Conservation (phyloP, 352 stramenopile genomes). For the Phytopythium cucurbitacearum region DNA sequence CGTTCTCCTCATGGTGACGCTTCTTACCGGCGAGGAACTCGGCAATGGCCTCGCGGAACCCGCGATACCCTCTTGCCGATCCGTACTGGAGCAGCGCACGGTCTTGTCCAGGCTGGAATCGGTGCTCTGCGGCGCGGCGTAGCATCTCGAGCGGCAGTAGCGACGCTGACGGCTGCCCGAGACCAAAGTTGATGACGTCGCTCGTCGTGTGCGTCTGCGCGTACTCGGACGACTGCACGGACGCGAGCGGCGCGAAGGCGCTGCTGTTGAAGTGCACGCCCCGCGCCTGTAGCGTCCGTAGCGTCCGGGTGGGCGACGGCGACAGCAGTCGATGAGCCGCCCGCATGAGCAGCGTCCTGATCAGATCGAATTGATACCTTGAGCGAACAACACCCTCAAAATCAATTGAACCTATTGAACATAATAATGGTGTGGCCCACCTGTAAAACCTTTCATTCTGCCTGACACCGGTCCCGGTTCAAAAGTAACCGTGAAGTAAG, state of each 20-base stretch:
- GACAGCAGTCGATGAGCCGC: background rate
- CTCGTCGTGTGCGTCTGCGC: slow-evolving; percentile 59
- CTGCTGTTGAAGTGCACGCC: slow-evolving; percentile 4
- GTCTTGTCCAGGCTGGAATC: slow-evolving; percentile 54
- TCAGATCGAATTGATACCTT: too few species aligned
- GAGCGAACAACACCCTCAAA: too few species aligned
- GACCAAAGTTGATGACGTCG: slow-evolving; percentile 76
- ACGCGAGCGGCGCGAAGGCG: slow-evolving; percentile 10
- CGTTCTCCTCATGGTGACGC: background rate
- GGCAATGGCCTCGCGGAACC: slow-evolving; percentile 65
- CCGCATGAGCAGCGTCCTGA: too few species aligned
- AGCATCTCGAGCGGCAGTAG: slow-evolving; percentile 73
- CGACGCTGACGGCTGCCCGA: slow-evolving; percentile 78
- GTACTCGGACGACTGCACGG: slow-evolving; percentile 61
- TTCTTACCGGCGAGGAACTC: slow-evolving; percentile 43
- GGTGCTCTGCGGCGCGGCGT: slow-evolving; percentile 31
- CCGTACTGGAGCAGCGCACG: slow-evolving; percentile 71
- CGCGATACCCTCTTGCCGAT: slow-evolving; percentile 55
- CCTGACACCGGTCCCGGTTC: slow-evolving; percentile 1
- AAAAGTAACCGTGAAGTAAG: slow-evolving; percentile 23
- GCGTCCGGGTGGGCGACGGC: too few species aligned
- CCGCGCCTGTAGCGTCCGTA: background rate
- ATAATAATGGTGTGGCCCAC: background rate
- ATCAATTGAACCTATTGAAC: background rate
- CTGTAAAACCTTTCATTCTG: background rate